phyloP scores from a whole-genome alignment of 306 rosid species.

The Pterocarpus macrocarpus region DNA sequence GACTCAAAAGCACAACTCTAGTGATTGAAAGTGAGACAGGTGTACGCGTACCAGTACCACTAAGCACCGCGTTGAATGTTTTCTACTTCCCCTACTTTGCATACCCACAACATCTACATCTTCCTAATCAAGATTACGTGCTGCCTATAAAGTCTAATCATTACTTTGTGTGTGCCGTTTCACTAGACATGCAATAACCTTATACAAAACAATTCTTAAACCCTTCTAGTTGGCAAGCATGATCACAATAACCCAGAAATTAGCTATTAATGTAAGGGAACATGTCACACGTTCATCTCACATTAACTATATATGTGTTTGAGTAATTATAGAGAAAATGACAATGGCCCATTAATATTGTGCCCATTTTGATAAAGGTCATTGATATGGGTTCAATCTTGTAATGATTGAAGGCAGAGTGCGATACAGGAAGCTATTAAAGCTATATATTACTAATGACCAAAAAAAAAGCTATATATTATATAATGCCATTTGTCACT shows the following conservation, averaged over 20 bases:
- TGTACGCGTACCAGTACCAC: slow-evolving; percentile 23
- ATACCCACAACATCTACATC: neutral
- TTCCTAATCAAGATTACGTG: neutral
- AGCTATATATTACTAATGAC: neutral
- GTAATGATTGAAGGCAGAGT: slow-evolving; percentile 50
- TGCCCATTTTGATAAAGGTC: slow-evolving; percentile 10
- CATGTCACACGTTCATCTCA: neutral
- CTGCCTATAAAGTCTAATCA: neutral
- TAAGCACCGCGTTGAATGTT: slow-evolving; percentile 5
- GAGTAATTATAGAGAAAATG: neutral
- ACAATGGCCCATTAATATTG: neutral
- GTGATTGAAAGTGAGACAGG: neutral
- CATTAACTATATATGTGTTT: neutral
- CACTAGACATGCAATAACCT: neutral
- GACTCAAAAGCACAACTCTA: neutral
- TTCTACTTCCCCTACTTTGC: slow-evolving; percentile 6
- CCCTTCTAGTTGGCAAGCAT: neutral
- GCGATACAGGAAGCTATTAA: slow-evolving; percentile 45
- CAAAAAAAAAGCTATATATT: slow-evolving; percentile 15
- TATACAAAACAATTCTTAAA: neutral
- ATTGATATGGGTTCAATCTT: neutral
- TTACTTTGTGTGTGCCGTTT: slow-evolving; percentile 11
- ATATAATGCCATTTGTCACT: slow-evolving; percentile 53
- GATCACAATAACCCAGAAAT: neutral
- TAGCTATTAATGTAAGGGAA: neutral